phyloP scores from a whole-genome alignment of 2,329 filamentous ascomycete species.

The Calonectria crousiana region DNA sequence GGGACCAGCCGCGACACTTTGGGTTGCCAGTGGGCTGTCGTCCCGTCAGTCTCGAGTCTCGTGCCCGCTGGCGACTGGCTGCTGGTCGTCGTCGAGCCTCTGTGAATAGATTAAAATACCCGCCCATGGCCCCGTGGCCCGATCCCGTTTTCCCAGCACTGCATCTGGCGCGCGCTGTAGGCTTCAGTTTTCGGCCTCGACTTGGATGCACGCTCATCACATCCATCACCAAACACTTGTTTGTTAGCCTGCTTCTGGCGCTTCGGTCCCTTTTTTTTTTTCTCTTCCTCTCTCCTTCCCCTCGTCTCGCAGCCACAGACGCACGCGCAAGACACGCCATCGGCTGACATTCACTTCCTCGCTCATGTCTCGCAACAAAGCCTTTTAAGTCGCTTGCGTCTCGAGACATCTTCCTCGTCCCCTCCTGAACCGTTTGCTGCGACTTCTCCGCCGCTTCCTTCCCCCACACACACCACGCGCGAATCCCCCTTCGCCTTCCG shows the following conservation, averaged over 20 bases:
- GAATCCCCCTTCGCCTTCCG: not conserved
- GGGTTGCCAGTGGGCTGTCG: not conserved
- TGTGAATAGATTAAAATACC: constrained; percentile 22
- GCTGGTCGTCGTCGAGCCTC: not conserved
- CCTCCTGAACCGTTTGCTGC: constrained; percentile 18
- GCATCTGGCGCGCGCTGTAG: constrained; percentile 1
- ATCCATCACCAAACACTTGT: not conserved
- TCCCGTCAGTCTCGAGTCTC: constrained; percentile 4
- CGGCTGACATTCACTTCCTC: constrained; percentile 13
- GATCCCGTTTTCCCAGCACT: constrained; percentile 8
- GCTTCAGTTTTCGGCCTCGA: constrained; percentile 14
- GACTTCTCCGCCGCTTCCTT: constrained; percentile 25
- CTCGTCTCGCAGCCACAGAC: constrained; percentile 21
- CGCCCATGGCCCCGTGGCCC: constrained; percentile 17
- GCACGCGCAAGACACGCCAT: constrained; percentile 19
- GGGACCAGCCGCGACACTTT: constrained; percentile 1
- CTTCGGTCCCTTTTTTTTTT: constrained; percentile 11
- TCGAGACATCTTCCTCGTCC: not conserved
- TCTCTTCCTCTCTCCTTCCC: not conserved
- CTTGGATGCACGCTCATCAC: constrained; percentile 3
- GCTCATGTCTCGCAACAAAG: constrained; percentile 6
- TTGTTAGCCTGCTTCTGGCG: constrained; percentile 17
- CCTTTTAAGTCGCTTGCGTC: constrained; percentile 4
- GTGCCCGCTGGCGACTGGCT: constrained; percentile 14
- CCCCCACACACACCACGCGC: constrained; percentile 4